Conservation (phyloP, 192 early-diverging fungal genomes). For the Backusella luteola region DNA sequence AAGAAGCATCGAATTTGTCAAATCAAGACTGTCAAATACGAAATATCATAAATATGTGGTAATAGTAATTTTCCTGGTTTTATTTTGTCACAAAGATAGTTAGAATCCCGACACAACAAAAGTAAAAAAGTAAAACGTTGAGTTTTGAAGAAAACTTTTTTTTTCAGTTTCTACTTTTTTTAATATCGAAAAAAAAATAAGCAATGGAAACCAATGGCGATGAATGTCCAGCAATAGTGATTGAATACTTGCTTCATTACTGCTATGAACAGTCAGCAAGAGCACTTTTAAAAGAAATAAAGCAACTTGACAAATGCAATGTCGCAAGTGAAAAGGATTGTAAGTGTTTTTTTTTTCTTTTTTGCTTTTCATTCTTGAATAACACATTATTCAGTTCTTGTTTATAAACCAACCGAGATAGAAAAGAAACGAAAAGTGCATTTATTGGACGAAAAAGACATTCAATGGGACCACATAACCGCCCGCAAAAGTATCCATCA, state of each 20-base stretch:
- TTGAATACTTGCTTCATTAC: constrained; percentile 9
- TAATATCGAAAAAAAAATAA: neutral
- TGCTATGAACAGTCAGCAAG: constrained; percentile 8
- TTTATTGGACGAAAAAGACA: neutral
- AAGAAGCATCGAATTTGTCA: too few species aligned
- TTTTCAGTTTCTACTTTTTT: too few species aligned
- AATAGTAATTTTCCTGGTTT: too few species aligned
- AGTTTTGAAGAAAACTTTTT: too few species aligned
- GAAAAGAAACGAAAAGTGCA: neutral
- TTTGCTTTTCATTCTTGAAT: too few species aligned
- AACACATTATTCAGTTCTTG: neutral
- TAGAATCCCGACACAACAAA: too few species aligned
- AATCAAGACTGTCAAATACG: too few species aligned
- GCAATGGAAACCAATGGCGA: neutral
- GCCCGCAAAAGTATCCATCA: neutral
- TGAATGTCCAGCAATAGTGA: constrained; percentile 1
- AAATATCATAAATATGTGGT: too few species aligned
- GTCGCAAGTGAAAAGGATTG: neutral
- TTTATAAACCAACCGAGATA: neutral
- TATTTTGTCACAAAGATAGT: too few species aligned
- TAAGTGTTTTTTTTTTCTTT: neutral
- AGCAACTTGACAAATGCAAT: neutral
- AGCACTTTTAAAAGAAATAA: constrained; percentile 3
- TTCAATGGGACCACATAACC: neutral
- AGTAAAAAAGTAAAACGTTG: too few species aligned